Evolutionary conservation across 176 grass and related monocot genomes (phyloP).

Genomic region (Elymus sibiricus): DNA sequence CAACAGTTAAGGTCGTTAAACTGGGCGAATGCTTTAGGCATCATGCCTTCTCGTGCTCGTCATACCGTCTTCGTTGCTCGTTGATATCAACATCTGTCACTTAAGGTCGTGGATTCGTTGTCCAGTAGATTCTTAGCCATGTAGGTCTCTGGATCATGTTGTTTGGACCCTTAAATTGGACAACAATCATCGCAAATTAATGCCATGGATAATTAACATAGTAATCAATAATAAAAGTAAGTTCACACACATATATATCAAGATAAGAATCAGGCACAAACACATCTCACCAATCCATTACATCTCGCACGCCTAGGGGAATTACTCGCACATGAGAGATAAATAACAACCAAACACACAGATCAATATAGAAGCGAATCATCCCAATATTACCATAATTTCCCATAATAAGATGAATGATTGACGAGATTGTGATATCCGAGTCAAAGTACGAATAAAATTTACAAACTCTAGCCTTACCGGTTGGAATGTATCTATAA

Average conservation of each 20-base stretch:
- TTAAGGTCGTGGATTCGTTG: not conserved
- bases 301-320: too few species aligned
- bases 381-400: not conserved
- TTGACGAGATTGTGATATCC: not conserved
- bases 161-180: not conserved
- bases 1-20: not conserved
- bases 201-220: not conserved
- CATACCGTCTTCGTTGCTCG: not conserved
- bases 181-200: not conserved
- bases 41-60: not conserved
- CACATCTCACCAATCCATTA: too few species aligned
- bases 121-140: not conserved
- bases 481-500: not conserved
- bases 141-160: not conserved
- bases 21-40: not conserved
- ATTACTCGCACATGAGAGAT: not conserved
- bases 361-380: not conserved
- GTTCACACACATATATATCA: not conserved
- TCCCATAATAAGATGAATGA: not conserved
- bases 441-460: not conserved
- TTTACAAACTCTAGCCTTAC: not conserved
- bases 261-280: too few species aligned
- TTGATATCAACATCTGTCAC: not conserved
- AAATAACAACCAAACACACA: not conserved
- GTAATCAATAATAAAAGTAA: not conserved